Conservation (phyloP, 1,284 basidiomycete species). For the Fomitiporia mediterranea region DNA sequence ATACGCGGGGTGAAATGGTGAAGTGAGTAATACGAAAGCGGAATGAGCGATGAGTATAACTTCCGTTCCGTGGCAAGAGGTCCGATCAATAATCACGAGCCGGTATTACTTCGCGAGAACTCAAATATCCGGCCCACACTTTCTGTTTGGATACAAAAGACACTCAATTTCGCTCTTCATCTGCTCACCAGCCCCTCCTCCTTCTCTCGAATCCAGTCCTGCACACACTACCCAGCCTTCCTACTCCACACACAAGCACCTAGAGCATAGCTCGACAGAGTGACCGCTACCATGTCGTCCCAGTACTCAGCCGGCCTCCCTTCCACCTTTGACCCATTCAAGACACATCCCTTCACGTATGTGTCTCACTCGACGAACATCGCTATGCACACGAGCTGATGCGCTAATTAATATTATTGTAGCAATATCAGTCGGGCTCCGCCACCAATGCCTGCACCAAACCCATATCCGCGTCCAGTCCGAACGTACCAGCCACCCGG, state of each 20-base stretch:
- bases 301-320: slow-evolving; percentile 25
- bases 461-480: slow-evolving; percentile 40
- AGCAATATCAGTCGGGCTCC: slow-evolving; percentile 44
- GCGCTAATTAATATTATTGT: no score
- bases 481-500: slow-evolving; percentile 26
- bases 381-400: not conserved
- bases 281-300: slow-evolving; percentile 8
- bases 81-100: slow-evolving; percentile 2
- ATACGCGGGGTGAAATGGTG: not conserved
- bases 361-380: not conserved
- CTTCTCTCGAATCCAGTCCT: not conserved
- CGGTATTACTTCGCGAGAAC: slow-evolving; percentile 1
- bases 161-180: not conserved
- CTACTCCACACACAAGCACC: not conserved
- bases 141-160: slow-evolving; percentile 11
- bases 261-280: not conserved
- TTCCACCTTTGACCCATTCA: slow-evolving; percentile 53
- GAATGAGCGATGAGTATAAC: not conserved
- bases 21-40: not conserved
- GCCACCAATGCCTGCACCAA: slow-evolving; percentile 43
- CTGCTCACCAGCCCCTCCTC: not conserved
- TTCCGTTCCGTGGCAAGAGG: not conserved
- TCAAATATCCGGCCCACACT: not conserved
- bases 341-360: slow-evolving; percentile 53
- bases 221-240: no score